Conservation (phyloP, 179 eudicot species). For the Gypsophila paniculata region DNA sequence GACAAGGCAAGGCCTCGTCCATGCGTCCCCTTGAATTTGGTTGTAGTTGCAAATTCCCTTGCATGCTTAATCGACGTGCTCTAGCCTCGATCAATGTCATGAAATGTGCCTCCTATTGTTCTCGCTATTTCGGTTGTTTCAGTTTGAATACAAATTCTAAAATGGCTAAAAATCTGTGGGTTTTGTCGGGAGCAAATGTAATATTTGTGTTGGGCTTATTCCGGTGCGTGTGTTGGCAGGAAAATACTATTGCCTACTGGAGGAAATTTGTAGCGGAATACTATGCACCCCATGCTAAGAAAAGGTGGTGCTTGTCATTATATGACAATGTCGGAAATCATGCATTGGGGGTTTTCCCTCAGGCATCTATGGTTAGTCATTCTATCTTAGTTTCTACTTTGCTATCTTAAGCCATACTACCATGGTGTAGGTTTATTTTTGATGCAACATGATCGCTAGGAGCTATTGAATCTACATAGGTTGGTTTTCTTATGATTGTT, state of each 20-base stretch:
- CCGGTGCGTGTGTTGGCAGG: constrained; percentile 40
- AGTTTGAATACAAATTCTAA: not conserved
- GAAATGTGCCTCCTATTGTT: not conserved
- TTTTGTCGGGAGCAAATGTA: not conserved
- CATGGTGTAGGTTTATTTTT: not conserved
- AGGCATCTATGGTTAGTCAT: constrained; percentile 71
- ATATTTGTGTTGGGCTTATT: not conserved
- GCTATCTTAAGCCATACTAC: not conserved
- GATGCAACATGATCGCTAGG: not conserved
- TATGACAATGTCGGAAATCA: constrained; percentile 86
- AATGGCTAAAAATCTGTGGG: not conserved
- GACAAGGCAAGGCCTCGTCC: no score
- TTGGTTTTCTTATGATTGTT: constrained; percentile 18
- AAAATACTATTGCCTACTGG: constrained; percentile 82
- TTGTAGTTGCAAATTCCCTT: not conserved
- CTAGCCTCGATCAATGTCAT: not conserved
- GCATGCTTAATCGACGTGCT: not conserved
- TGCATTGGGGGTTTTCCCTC: constrained; percentile 82
- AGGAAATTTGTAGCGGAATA: constrained; percentile 86
- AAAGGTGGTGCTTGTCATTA: constrained; percentile 90
- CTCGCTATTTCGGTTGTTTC: not conserved
- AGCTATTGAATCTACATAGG: not conserved
- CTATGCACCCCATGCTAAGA: constrained; percentile 87
- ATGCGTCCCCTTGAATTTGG: not conserved
- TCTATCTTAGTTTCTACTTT: not conserved